Percentiles rank a stretch among this genome's conserved stretches.
phyloP scores from a whole-genome alignment of 2,329 filamentous ascomycete genomes.

The Didymella pomorum region DNA sequence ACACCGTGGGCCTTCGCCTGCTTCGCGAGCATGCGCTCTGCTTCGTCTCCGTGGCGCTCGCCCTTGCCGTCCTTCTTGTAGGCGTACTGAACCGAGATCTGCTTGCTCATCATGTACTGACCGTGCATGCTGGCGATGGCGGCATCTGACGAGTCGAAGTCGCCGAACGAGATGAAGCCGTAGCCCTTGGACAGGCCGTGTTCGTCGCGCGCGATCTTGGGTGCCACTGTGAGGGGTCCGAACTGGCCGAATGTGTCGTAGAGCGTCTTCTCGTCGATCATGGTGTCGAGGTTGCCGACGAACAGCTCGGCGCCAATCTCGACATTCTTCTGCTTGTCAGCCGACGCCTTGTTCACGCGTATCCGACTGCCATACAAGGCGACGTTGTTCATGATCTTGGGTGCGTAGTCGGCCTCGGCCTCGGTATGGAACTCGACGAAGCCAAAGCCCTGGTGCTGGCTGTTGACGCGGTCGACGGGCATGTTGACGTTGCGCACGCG shows the following conservation, averaged over 20 bases:
- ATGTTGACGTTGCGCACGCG: slow-evolving; percentile 98
- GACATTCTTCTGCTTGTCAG: slow-evolving; percentile 91
- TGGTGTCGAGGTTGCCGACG: slow-evolving; percentile 90
- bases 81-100: slow-evolving; percentile 95
- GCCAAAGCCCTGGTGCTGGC: slow-evolving; percentile 96
- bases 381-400: slow-evolving; percentile 95
- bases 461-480: slow-evolving; percentile 96
- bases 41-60: slow-evolving; percentile 92
- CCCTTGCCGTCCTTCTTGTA: slow-evolving; percentile 99
- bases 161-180: slow-evolving; percentile 91
- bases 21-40: slow-evolving; percentile 87
- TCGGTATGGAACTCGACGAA: slow-evolving; percentile 98
- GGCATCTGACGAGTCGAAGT: slow-evolving; percentile 92
- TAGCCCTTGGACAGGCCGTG: slow-evolving; percentile 91
- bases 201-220: slow-evolving; percentile 89
- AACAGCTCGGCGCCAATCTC: slow-evolving; percentile 98
- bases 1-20: slow-evolving; percentile 96
- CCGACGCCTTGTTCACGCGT: slow-evolving; percentile 91
- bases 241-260: slow-evolving; percentile 96
- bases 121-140: slow-evolving; percentile 93
- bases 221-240: slow-evolving; percentile 80
- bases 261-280: slow-evolving; percentile 94
- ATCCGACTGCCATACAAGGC: slow-evolving; percentile 93
- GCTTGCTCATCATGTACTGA: slow-evolving; percentile 96
- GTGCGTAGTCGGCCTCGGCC: slow-evolving; percentile 94